A percentile compares a stretch with the other conserved stretches of the same genome.
Evolutionary conservation across 2,329 filamentous ascomycete genomes (phyloP).

Genomic region (Stemphylium vesicarium): DNA sequence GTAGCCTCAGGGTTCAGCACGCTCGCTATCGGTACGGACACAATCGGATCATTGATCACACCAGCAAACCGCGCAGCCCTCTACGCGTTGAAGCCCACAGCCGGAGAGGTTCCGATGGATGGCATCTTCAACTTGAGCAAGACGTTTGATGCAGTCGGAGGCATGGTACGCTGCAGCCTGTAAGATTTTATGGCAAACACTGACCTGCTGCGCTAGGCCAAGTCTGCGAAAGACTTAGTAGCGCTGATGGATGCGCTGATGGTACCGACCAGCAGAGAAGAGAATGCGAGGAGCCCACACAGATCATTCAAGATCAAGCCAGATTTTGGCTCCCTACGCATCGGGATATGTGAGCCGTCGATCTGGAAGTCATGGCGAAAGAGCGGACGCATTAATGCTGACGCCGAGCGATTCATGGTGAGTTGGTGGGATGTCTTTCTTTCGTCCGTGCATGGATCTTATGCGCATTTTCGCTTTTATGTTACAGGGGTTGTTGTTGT

Average conservation of each 20-base stretch:
- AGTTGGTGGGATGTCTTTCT: constrained; percentile 13
- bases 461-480: background rate
- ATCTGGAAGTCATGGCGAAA: constrained; percentile 47
- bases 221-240: constrained; percentile 46
- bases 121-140: constrained; percentile 45
- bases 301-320: constrained; percentile 42
- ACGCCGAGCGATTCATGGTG: constrained; percentile 49
- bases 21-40: constrained; percentile 50
- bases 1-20: constrained; percentile 52
- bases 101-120: constrained; percentile 46
- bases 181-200: background rate
- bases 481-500: constrained; percentile 3
- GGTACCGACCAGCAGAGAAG: constrained; percentile 40
- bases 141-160: constrained; percentile 44
- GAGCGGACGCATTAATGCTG: constrained; percentile 42
- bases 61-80: constrained; percentile 50
- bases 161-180: constrained; percentile 31
- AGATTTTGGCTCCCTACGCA: constrained; percentile 40
- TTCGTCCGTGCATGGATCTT: background rate
- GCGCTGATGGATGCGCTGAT: constrained; percentile 41
- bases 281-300: constrained; percentile 24
- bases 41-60: constrained; percentile 48
- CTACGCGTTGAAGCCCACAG: constrained; percentile 50
- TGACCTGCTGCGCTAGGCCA: constrained; percentile 28
- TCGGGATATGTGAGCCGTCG: constrained; percentile 46